These are phyloP conservation scores for Gorgonomyces haynaldii DNA, from an alignment of 192 early-diverging fungal species.

Conservation along the genomic window DNA sequence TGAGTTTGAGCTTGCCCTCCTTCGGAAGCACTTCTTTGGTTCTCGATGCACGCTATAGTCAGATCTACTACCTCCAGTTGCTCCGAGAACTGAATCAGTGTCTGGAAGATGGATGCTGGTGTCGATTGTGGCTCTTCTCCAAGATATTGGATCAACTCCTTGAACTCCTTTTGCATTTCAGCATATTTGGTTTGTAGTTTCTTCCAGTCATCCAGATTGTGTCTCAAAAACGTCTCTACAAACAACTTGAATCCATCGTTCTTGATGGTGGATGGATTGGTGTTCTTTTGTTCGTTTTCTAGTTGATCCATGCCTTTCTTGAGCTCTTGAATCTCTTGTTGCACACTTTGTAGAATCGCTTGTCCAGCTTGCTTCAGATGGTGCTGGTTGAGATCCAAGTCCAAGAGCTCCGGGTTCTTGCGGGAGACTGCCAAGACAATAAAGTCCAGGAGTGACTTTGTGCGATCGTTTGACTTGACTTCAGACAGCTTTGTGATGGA, in stretches of 20 bases:
- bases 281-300: conserved; percentile 8
- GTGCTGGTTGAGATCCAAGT: conserved; percentile 9
- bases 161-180: too few species aligned
- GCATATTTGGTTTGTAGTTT: conserved; percentile 1
- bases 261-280: neutral
- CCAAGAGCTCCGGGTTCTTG: conserved; percentile 24
- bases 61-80: too few species aligned
- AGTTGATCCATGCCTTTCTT: conserved; percentile 1
- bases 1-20: conserved; percentile 10
- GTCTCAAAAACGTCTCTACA: too few species aligned
- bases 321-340: conserved; percentile 16
- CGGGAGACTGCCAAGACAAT: conserved; percentile 14
- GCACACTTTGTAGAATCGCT: neutral
- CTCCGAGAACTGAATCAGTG: too few species aligned
- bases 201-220: too few species aligned
- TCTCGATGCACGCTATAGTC: conserved; percentile 31
- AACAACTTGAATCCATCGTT: neutral
- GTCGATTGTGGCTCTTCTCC: too few species aligned
- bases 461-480: conserved; percentile 14
- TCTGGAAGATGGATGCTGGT: too few species aligned
- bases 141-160: too few species aligned
- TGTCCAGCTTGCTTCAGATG: conserved; percentile 18
- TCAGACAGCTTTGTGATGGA: conserved; percentile 19
- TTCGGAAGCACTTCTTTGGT: conserved; percentile 19
- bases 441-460: conserved; percentile 19